Conservation (phyloP, 805 yeast species). For the Candida argentea region DNA sequence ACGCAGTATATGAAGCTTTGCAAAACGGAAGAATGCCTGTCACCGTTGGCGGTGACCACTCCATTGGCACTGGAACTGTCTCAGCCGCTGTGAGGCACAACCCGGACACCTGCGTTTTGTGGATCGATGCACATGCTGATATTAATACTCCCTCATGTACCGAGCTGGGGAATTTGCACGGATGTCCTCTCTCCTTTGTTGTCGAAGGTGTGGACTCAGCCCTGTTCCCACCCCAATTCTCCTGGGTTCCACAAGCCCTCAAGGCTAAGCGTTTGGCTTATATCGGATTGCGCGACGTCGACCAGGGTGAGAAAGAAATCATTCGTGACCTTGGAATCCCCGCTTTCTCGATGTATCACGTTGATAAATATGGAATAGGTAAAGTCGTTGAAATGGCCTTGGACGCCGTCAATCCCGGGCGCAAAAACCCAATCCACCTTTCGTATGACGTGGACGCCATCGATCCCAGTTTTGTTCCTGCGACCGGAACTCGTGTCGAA, state of each 20-base stretch:
- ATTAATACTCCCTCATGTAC: conserved; percentile 82
- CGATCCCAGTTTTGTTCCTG: conserved; percentile 89
- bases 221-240: conserved; percentile 60
- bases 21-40: conserved; percentile 49
- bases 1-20: conserved; percentile 46
- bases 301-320: conserved; percentile 70
- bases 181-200: conserved; percentile 89
- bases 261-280: conserved; percentile 70
- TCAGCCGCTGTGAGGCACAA: conserved; percentile 67
- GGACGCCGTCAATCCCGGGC: conserved; percentile 61
- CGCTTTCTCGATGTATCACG: conserved; percentile 92
- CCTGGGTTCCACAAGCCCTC: conserved; percentile 70
- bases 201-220: conserved; percentile 62
- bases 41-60: conserved; percentile 94
- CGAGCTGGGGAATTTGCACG: conserved; percentile 86
- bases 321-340: conserved; percentile 62
- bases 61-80: conserved; percentile 89
- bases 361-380: conserved; percentile 89
- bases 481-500: conserved; percentile 96
- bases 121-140: conserved; percentile 99
- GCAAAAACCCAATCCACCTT: conserved; percentile 66
- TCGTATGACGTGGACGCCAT: conserved; percentile 96
- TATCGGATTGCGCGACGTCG: conserved; percentile 92
- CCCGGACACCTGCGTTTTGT: conserved; percentile 82
- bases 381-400: conserved; percentile 89